phyloP scores from a whole-genome alignment of 2,329 filamentous ascomycete genomes.

The Pseudogymnoascus destructans region DNA sequence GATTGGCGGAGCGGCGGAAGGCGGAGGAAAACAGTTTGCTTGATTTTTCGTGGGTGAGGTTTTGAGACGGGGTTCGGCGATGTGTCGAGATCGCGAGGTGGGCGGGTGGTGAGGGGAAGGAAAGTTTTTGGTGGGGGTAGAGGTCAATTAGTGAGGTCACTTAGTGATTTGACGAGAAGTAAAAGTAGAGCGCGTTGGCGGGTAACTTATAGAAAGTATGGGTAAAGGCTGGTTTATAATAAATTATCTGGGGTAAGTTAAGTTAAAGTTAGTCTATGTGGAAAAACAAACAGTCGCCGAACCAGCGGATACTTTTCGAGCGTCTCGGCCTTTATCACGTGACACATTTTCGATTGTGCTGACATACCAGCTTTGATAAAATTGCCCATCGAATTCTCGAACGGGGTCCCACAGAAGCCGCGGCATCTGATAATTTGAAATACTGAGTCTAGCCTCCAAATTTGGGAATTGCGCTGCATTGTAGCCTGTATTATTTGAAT shows the following conservation, averaged over 20 bases:
- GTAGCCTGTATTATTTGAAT: neutral
- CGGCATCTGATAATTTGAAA: slow-evolving; percentile 7
- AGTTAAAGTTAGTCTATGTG: neutral
- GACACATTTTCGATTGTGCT: neutral
- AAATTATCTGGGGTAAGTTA: neutral
- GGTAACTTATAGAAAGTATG: slow-evolving; percentile 6
- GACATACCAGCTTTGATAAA: neutral
- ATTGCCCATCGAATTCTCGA: neutral
- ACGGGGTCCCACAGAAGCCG: neutral
- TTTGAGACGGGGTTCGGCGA: slow-evolving; percentile 1
- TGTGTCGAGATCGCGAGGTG: neutral
- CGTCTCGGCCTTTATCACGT: slow-evolving; percentile 5
- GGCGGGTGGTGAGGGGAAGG: neutral
- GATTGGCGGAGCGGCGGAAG: slow-evolving; percentile 48
- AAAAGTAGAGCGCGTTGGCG: neutral
- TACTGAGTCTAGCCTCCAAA: neutral
- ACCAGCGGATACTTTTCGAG: slow-evolving; percentile 4
- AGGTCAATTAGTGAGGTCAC: neutral
- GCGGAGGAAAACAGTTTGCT: slow-evolving; percentile 88
- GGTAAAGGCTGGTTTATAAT: slow-evolving; percentile 8
- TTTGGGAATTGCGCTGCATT: neutral
- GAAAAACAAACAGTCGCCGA: slow-evolving; percentile 4
- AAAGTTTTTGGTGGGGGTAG: neutral
- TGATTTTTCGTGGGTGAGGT: slow-evolving; percentile 20
- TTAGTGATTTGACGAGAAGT: slow-evolving; percentile 2